These are phyloP conservation scores for Moesziomyces aphidis DNA, from an alignment of 1,284 basidiomycete species.

Conservation along the genomic window DNA sequence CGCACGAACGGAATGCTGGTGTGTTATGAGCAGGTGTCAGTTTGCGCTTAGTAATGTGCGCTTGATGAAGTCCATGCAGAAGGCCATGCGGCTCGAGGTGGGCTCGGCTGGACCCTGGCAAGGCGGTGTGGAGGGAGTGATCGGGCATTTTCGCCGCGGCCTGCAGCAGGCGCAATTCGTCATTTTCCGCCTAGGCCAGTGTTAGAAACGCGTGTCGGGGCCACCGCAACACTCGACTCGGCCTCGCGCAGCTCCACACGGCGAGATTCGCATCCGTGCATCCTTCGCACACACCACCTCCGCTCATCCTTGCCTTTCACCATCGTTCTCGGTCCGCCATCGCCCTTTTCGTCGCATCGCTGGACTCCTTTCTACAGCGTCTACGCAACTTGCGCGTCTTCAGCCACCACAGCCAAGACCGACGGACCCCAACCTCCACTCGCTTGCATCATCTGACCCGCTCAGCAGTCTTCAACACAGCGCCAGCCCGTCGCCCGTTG, in stretches of 20 bases:
- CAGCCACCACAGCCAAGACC: too few species aligned
- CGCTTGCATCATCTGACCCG: too few species aligned
- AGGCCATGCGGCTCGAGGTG: too few species aligned
- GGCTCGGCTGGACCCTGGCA: too few species aligned
- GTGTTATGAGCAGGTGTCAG: neutral
- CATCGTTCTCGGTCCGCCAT: neutral
- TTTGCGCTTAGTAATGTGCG: neutral
- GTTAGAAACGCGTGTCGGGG: constrained; percentile 46
- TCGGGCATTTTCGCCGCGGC: constrained; percentile 18
- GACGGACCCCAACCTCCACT: too few species aligned
- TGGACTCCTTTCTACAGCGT: neutral
- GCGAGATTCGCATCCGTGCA: constrained; percentile 17
- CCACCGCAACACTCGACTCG: constrained; percentile 34
- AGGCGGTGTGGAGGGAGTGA: constrained; percentile 16
- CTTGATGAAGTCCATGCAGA: neutral
- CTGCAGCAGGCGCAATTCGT: constrained; percentile 4
- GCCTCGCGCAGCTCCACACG: constrained; percentile 20
- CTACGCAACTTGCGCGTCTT: neutral
- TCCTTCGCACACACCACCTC: constrained; percentile 21
- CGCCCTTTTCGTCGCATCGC: too few species aligned
- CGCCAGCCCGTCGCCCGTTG: constrained; percentile 1
- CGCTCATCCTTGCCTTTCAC: constrained; percentile 2
- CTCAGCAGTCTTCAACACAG: neutral
- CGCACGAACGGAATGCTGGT: too few species aligned
- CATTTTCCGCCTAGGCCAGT: neutral